Percentiles rank a stretch among this genome's conserved stretches.
Evolutionary conservation across 495 filamentous ascomycete genomes (phyloP).

Genomic region (Neurospora sp.): DNA sequence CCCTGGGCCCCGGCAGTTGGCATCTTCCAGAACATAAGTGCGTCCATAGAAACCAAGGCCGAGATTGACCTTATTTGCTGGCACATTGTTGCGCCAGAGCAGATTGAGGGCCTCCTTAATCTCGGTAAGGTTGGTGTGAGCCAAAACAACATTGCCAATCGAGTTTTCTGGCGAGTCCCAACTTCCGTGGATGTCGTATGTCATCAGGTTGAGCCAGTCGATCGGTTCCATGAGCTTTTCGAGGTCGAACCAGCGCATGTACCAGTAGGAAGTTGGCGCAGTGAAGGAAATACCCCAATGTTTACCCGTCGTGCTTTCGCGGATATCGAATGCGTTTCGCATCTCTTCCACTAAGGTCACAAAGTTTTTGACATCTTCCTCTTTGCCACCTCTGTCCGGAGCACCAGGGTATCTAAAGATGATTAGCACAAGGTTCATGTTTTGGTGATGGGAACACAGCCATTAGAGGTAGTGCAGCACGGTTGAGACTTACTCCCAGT

Average conservation of each 20-base stretch:
- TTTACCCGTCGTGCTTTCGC: too few relatives aligned
- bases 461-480: too few relatives aligned
- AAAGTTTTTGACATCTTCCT: too few relatives aligned
- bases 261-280: conserved; percentile 41
- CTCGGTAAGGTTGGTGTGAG: conserved; percentile 50
- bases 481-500: too few relatives aligned
- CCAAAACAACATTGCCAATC: conserved; percentile 24
- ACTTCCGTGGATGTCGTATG: conserved; percentile 35
- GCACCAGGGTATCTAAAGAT: too few relatives aligned
- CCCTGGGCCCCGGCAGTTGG: conserved; percentile 13
- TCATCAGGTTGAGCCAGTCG: conserved; percentile 51
- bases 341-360: too few relatives aligned
- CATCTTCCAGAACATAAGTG: conserved; percentile 16
- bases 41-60: conserved; percentile 49
- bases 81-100: conserved; percentile 41
- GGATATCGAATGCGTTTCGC: too few relatives aligned
- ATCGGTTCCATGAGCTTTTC: conserved; percentile 19
- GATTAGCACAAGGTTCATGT: too few relatives aligned
- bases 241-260: conserved; percentile 42
- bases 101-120: conserved; percentile 40
- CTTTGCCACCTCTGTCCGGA: too few relatives aligned
- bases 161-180: conserved; percentile 19
- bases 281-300: conserved; percentile 28
- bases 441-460: too few relatives aligned
- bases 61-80: conserved; percentile 30